These are phyloP conservation scores for Chrysopogon serrulatus DNA, from an alignment of 176 grass and related monocot genomes.

Conservation along the genomic window DNA sequence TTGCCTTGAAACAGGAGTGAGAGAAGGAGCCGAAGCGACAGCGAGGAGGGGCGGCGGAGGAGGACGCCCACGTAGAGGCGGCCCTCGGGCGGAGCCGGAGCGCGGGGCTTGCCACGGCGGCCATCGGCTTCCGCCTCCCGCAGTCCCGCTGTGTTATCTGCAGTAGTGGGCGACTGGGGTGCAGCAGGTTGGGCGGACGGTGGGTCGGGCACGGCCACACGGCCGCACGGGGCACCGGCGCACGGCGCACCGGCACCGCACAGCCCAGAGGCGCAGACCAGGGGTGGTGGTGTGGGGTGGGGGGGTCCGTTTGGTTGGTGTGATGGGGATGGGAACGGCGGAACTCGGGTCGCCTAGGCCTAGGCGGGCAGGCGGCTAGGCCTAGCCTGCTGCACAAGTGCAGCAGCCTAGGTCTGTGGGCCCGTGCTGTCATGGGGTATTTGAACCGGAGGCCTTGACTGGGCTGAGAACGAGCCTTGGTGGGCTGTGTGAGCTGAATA, in stretches of 20 bases:
- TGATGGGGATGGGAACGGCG: neutral
- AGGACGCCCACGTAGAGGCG: neutral
- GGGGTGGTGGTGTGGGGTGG: too few species aligned
- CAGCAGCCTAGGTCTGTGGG: neutral
- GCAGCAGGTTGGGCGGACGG: neutral
- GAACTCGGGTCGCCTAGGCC: neutral
- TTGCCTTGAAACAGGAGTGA: constrained; percentile 27
- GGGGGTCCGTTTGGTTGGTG: neutral
- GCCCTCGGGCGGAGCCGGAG: constrained; percentile 25
- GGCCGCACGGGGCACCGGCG: too few species aligned
- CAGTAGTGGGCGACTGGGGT: neutral
- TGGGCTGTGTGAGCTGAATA: too few species aligned
- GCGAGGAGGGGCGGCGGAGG: constrained; percentile 1
- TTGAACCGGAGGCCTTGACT: neutral
- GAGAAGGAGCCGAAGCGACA: constrained; percentile 28
- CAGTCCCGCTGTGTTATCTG: constrained; percentile 30
- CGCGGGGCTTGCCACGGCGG: constrained; percentile 27
- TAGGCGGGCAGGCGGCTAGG: too few species aligned
- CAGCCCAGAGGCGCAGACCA: neutral
- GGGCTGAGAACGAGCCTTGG: too few species aligned
- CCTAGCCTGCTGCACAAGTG: neutral
- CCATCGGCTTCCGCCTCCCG: constrained; percentile 23
- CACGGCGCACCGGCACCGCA: too few species aligned
- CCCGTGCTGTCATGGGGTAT: neutral
- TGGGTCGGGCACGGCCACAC: neutral